Conservation (phyloP, 2,329 filamentous ascomycete genomes). For the Fusarium musae region DNA sequence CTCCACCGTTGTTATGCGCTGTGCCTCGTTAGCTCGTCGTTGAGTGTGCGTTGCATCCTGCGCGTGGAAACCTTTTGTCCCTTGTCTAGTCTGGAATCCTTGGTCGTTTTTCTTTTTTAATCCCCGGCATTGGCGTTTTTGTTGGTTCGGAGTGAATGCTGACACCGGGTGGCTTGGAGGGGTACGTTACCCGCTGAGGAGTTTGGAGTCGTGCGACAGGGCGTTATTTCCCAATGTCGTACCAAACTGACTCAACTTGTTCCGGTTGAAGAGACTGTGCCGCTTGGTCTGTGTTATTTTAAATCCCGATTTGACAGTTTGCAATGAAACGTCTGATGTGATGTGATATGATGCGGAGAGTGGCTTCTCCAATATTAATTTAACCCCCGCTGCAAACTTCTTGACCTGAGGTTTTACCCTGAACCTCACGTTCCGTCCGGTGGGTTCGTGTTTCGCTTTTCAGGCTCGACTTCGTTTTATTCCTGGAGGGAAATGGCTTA, state of each 20-base stretch:
- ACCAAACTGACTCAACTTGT: not conserved
- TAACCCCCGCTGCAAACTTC: not conserved
- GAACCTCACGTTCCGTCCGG: not conserved
- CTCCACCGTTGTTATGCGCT: conserved; percentile 1
- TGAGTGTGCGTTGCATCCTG: not conserved
- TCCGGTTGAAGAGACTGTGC: not conserved
- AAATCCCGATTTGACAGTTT: not conserved
- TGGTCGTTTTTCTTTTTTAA: not conserved
- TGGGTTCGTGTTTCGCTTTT: not conserved
- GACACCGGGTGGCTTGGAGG: conserved; percentile 6
- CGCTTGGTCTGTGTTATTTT: not conserved
- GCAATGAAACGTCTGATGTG: not conserved
- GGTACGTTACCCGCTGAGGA: not conserved
- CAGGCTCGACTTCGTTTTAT: not conserved
- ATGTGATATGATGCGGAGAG: not conserved
- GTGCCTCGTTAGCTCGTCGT: not conserved
- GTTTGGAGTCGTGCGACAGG: not conserved
- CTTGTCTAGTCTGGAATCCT: not conserved
- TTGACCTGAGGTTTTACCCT: not conserved
- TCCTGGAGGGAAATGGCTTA: fast-evolving
- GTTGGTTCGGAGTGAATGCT: conserved; percentile 1
- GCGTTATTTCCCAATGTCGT: not conserved
- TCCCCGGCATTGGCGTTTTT: not conserved
- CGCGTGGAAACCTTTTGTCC: not conserved
- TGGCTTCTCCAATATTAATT: not conserved